Conservation (phyloP, 1,139 yeast species). For the Candida tropicalis region DNA sequence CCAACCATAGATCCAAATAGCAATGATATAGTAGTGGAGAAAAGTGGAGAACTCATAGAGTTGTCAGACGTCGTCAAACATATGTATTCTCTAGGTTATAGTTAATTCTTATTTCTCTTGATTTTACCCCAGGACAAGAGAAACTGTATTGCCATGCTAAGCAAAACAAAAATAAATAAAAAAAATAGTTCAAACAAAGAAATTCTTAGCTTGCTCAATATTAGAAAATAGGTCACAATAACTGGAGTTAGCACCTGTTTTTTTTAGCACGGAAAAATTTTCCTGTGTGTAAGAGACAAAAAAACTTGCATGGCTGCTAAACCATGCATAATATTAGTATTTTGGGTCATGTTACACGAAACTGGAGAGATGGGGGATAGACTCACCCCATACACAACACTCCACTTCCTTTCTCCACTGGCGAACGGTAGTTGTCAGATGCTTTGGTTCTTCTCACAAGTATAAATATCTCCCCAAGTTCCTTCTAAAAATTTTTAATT, state of each 20-base stretch:
- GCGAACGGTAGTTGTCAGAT: not conserved
- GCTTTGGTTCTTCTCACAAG: not conserved
- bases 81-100: not conserved
- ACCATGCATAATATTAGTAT: not conserved
- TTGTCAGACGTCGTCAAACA: conserved; percentile 3
- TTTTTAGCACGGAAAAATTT: conserved; percentile 2
- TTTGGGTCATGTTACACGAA: not conserved
- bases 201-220: too few relatives aligned
- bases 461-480: conserved; percentile 3
- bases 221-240: too few relatives aligned
- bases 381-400: conserved; percentile 3
- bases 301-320: conserved; percentile 4
- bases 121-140: too few relatives aligned
- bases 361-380: conserved; percentile 3
- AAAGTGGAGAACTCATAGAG: conserved; percentile 4
- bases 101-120: too few relatives aligned
- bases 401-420: conserved; percentile 4
- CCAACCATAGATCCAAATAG: conserved; percentile 1
- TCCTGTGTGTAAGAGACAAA: not conserved
- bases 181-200: too few relatives aligned
- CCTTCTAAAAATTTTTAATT: not conserved
- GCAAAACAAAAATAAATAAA: conserved; percentile 5
- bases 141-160: not conserved
- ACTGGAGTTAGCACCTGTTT: too few relatives aligned
- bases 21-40: conserved; percentile 3